Conservation (phyloP, 1,284 basidiomycete genomes). For the Leccinum subatratum region DNA sequence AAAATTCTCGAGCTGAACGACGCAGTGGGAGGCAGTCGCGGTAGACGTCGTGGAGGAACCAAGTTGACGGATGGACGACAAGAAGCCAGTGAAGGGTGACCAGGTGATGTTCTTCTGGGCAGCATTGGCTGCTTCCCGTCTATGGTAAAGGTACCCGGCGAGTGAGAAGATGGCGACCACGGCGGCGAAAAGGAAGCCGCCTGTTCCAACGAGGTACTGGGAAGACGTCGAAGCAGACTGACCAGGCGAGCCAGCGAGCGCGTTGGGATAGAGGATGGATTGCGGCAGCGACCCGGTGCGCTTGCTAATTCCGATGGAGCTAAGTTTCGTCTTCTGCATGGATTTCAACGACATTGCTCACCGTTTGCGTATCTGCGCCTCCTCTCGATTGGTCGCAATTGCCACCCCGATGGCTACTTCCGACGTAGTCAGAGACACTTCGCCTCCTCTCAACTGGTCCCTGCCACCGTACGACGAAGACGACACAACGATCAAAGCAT, state of each 20-base stretch:
- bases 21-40: neutral
- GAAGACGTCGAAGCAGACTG: slow-evolving; percentile 9
- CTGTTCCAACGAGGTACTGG: slow-evolving; percentile 10
- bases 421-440: too few relatives aligned
- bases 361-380: too few relatives aligned
- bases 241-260: neutral
- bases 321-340: too few relatives aligned
- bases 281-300: too few relatives aligned
- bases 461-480: too few relatives aligned
- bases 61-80: slow-evolving; percentile 11
- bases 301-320: too few relatives aligned
- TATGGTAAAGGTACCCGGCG: slow-evolving; percentile 17
- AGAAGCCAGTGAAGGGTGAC: slow-evolving; percentile 10
- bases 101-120: slow-evolving; percentile 2
- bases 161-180: slow-evolving; percentile 19
- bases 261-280: too few relatives aligned
- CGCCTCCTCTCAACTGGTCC: too few relatives aligned
- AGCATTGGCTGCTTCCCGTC: slow-evolving; percentile 3
- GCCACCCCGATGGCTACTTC: too few relatives aligned
- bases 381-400: too few relatives aligned
- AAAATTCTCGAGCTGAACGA: slow-evolving; percentile 14
- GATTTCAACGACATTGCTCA: too few relatives aligned
- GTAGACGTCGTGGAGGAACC: neutral
- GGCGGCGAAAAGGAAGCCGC: slow-evolving; percentile 20
- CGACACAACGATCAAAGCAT: too few relatives aligned